Evolutionary conservation across 331 rosid genomes (phyloP), one percentile per base, ranked within the genome.

Genomic region (Prunus yedoensis): DNA sequence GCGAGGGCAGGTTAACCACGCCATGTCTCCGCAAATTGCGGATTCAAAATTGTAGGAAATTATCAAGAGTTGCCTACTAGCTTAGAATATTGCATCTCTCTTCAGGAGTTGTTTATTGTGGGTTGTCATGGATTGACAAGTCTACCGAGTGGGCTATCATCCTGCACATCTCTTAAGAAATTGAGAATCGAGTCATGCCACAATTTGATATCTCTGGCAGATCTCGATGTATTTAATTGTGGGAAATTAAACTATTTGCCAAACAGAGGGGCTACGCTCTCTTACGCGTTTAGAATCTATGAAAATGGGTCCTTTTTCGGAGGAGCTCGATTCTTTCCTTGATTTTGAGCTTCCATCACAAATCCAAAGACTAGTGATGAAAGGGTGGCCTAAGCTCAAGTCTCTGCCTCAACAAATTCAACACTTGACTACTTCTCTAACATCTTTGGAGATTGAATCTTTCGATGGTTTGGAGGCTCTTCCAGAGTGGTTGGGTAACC

Each of bases 31-130:
- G 15, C 4, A 47, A 47, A 47, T 15, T 47, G 52, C 0, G 13
- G 5, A 12, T 47, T 12, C 0, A 13, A 17, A 0, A 3, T 2
- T 47, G 52, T 15, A 0, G 1, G 5, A 47, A 54, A 11, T 5
- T 54, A 17, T 9, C 60, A 20, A 20, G 60, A 21, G 4, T 54
- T 54, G 28, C 57, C 57, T 10, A 16, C 10, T 52, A 8, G 57
- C 8, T 52, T 52, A 16, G 8, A 52, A 15, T 0, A 1, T 52
- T 52, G 57, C 57, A 15, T 5, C 16, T 52, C 57, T 15, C 57
- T 52, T 52, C 0, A 17, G 20, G 3, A 52, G 8, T 52, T 52
- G 57, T 5, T 0, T 0, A 15, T 52, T 4, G 1, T 0, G 1
- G 0, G 3, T 17, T 52, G 56, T 30, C 0, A 11, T 47, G 51